A percentile compares a stretch with the other conserved stretches of the same genome.
Conservation (phyloP, 2,329 filamentous ascomycete species). For the Colletotrichum shisoi region DNA sequence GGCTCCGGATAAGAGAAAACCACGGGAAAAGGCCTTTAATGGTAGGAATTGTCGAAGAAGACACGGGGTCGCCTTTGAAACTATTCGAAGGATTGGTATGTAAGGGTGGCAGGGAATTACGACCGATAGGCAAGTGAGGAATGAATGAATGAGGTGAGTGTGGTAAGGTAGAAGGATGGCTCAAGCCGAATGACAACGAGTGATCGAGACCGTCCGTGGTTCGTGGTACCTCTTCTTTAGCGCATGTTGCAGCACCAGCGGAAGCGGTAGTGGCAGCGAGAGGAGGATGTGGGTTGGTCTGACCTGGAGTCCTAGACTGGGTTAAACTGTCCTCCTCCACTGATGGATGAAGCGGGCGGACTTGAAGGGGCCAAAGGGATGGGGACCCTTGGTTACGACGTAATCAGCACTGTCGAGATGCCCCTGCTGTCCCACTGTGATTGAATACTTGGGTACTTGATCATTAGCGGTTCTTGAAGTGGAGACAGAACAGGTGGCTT, state of each 20-base stretch:
- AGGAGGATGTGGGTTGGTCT: constrained; percentile 4
- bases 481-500: constrained; percentile 18
- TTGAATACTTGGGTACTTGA: constrained; percentile 10
- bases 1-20: constrained; percentile 11
- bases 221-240: constrained; percentile 18
- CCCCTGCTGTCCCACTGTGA: constrained; percentile 16
- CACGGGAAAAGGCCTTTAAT: neutral
- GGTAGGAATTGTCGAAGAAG: constrained; percentile 13
- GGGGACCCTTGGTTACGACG: constrained; percentile 30
- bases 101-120: constrained; percentile 9
- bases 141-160: constrained; percentile 20
- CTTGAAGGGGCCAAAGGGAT: constrained; percentile 9
- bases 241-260: constrained; percentile 6
- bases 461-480: constrained; percentile 30
- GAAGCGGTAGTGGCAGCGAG: constrained; percentile 13
- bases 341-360: neutral
- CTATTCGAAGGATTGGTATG: neutral
- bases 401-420: constrained; percentile 19
- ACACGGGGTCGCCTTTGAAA: constrained; percentile 12
- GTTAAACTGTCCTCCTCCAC: constrained; percentile 6
- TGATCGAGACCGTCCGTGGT: constrained; percentile 9
- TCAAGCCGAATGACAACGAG: constrained; percentile 8
- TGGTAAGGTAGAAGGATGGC: neutral
- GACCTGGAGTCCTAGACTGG: constrained; percentile 10
- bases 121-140: constrained; percentile 4